phyloP scores from a whole-genome alignment of 805 yeast species.

The Sungouiella thailandica region DNA sequence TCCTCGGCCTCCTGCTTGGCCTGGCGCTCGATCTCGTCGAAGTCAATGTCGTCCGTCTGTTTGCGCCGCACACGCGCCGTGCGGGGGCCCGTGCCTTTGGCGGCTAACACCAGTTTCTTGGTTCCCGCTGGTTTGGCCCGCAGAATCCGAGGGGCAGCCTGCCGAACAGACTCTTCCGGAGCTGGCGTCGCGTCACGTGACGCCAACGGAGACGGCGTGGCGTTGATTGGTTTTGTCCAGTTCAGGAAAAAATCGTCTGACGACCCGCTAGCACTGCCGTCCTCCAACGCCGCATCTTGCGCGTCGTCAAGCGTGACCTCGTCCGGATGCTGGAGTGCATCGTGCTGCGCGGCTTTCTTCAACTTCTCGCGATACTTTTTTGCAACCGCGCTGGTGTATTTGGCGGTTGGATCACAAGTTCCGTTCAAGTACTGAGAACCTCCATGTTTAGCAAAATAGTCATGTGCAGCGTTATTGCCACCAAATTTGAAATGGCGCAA shows the following conservation, averaged over 20 bases:
- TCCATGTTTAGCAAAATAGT: conserved; percentile 77
- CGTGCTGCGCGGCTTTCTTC: conserved; percentile 60
- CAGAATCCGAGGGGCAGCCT: conserved; percentile 20
- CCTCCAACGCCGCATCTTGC: conserved; percentile 47
- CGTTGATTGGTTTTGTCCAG: conserved; percentile 77
- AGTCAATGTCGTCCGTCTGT: conserved; percentile 49
- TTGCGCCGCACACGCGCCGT: conserved; percentile 50
- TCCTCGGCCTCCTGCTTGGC: conserved; percentile 82
- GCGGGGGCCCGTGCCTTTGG: conserved; percentile 49
- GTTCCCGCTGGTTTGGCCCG: conserved; percentile 23
- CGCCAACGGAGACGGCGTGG: conserved; percentile 48
- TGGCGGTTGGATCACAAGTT: conserved; percentile 60
- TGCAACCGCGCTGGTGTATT: conserved; percentile 82
- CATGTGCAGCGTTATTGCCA: conserved; percentile 84
- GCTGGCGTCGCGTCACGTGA: conserved; percentile 43
- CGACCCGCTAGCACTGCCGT: conserved; percentile 34
- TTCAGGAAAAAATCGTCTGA: conserved; percentile 86
- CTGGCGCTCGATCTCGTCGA: conserved; percentile 62
- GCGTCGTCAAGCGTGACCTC: conserved; percentile 81
- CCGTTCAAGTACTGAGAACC: conserved; percentile 63
- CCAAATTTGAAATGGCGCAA: conserved; percentile 90
- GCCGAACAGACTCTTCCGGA: conserved; percentile 28
- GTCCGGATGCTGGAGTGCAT: conserved; percentile 68
- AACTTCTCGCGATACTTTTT: conserved; percentile 73
- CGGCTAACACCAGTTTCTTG: conserved; percentile 37